These are phyloP conservation scores for Scortechinia acanthostroma DNA, from an alignment of 2,329 filamentous ascomycete genomes.

Conservation along the genomic window DNA sequence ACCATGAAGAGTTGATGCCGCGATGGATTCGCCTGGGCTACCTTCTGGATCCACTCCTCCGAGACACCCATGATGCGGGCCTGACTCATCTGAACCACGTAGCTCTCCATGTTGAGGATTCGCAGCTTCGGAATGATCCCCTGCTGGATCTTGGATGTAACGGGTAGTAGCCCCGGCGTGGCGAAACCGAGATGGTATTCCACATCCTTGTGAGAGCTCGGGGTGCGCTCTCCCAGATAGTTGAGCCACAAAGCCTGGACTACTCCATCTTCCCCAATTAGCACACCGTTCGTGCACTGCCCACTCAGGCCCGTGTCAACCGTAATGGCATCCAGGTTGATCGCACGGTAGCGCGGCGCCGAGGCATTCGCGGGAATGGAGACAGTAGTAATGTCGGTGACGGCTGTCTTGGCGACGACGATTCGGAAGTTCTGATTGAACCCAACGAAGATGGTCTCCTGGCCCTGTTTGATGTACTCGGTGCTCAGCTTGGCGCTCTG, in stretches of 20 bases:
- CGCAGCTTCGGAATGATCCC: slow-evolving; percentile 75
- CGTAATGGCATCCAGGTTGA: slow-evolving; percentile 94
- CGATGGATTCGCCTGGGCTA: slow-evolving; percentile 79
- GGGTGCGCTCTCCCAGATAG: slow-evolving; percentile 83
- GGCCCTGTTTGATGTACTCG: slow-evolving; percentile 81
- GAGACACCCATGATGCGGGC: slow-evolving; percentile 94
- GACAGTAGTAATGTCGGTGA: slow-evolving; percentile 95
- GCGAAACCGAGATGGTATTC: slow-evolving; percentile 93
- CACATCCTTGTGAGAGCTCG: slow-evolving; percentile 76
- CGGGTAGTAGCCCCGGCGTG: slow-evolving; percentile 79
- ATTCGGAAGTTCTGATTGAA: slow-evolving; percentile 93
- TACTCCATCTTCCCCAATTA: slow-evolving; percentile 81
- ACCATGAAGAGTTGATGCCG: slow-evolving; percentile 98
- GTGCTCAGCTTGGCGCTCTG: slow-evolving; percentile 78
- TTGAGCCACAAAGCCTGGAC: slow-evolving; percentile 95
- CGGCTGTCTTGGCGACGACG: slow-evolving; percentile 85
- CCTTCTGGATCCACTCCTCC: slow-evolving; percentile 89
- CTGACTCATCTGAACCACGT: slow-evolving; percentile 93
- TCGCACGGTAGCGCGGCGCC: slow-evolving; percentile 84
- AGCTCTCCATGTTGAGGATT: slow-evolving; percentile 89
- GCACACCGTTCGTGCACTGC: slow-evolving; percentile 88
- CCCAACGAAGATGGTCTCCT: slow-evolving; percentile 93
- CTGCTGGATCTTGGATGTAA: slow-evolving; percentile 78
- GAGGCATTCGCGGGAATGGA: slow-evolving; percentile 89
- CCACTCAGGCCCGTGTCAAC: slow-evolving; percentile 87